These are phyloP conservation scores for Erodium maritimum DNA, from an alignment of 345 rosid genomes.

Conservation along the genomic window DNA sequence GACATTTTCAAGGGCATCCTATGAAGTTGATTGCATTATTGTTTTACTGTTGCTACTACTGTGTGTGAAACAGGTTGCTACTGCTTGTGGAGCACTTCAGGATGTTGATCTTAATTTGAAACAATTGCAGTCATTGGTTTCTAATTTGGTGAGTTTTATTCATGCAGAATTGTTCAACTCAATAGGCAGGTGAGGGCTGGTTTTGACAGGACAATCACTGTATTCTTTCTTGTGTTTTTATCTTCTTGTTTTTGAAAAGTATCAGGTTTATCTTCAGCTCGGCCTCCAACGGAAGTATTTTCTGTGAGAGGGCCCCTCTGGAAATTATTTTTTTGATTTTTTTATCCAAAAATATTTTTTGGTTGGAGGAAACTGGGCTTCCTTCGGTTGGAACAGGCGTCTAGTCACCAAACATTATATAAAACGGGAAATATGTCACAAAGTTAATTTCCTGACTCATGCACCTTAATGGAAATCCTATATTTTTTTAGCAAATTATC, in stretches of 20 bases:
- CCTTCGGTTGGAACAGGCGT: background rate
- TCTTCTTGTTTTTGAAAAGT: background rate
- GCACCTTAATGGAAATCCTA: background rate
- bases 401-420: background rate
- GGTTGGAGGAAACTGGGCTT: background rate
- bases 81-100: conserved; percentile 45
- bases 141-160: conserved; percentile 45
- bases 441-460: background rate
- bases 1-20: background rate
- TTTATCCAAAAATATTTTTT: background rate
- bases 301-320: too few species aligned
- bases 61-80: conserved; percentile 44
- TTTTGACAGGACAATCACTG: background rate
- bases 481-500: too few species aligned
- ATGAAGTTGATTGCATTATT: background rate
- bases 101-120: conserved; percentile 51
- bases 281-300: too few species aligned
- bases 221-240: background rate
- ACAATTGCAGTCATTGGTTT: conserved; percentile 47
- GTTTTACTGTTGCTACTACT: conserved; percentile 1
- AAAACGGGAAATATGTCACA: background rate
- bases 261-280: too few species aligned
- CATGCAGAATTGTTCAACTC: too few species aligned
- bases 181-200: too few species aligned
- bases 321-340: too few species aligned